These are phyloP conservation scores for Aphanoascus verrucosus DNA, from an alignment of 2,329 filamentous ascomycete genomes.

Conservation along the genomic window DNA sequence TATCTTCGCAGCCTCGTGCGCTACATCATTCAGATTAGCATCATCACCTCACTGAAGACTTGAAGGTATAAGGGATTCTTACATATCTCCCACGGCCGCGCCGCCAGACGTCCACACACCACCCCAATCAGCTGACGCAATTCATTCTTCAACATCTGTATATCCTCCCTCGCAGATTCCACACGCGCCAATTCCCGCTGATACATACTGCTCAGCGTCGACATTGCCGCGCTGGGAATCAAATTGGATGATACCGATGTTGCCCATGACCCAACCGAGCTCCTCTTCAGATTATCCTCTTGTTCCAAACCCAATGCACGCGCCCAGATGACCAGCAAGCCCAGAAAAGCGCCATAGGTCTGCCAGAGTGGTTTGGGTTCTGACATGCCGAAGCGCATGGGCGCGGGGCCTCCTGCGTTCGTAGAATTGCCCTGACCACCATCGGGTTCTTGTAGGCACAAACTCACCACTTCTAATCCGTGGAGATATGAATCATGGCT, in stretches of 20 bases:
- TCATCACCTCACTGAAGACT: not conserved
- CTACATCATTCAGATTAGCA: constrained; percentile 6
- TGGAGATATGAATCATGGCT: constrained; percentile 18
- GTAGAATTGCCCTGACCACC: not conserved
- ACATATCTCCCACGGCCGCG: constrained; percentile 17
- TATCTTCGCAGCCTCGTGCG: constrained; percentile 16
- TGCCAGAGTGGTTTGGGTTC: constrained; percentile 14
- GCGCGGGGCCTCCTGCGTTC: not conserved
- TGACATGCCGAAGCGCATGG: not conserved
- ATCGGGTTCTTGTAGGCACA: constrained; percentile 15
- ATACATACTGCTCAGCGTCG: constrained; percentile 16
- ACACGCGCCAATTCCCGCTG: constrained; percentile 13
- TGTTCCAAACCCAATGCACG: constrained; percentile 14
- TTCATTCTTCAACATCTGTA: constrained; percentile 14
- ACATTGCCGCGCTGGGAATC: constrained; percentile 4
- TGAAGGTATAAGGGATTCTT: not conserved
- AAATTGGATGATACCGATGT: not conserved
- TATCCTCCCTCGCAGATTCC: constrained; percentile 8
- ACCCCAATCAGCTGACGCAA: constrained; percentile 13
- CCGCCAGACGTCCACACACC: constrained; percentile 12
- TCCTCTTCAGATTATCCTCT: not conserved
- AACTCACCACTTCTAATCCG: constrained; percentile 16
- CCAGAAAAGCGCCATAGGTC: constrained; percentile 16
- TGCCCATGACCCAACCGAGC: not conserved
- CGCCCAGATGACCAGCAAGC: constrained; percentile 16